Conservation (phyloP, 306 rosid genomes). For the Fragaria ananassa region DNA sequence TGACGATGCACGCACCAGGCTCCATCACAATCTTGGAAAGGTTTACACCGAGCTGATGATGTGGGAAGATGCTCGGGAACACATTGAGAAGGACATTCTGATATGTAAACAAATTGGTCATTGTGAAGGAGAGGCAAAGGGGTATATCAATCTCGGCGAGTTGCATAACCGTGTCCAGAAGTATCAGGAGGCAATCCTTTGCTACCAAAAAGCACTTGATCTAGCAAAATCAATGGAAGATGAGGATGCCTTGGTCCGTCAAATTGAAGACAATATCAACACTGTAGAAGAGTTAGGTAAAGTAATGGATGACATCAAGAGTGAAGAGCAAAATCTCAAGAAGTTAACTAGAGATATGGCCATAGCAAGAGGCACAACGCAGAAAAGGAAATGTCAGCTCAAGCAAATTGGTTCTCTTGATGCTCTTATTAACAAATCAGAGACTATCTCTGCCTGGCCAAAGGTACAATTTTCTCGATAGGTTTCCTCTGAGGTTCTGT, state of each 20-base stretch:
- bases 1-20: constrained; percentile 76
- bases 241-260: constrained; percentile 63
- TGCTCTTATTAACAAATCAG: constrained; percentile 60
- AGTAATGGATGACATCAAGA: constrained; percentile 57
- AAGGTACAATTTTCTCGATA: constrained; percentile 44
- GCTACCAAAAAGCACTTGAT: constrained; percentile 55
- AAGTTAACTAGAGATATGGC: constrained; percentile 59
- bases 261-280: constrained; percentile 59
- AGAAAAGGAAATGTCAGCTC: constrained; percentile 59
- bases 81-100: constrained; percentile 61
- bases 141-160: constrained; percentile 77
- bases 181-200: constrained; percentile 60
- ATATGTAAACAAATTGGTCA: constrained; percentile 76
- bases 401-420: constrained; percentile 53
- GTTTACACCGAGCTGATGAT: constrained; percentile 67
- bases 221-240: constrained; percentile 74
- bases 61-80: constrained; percentile 63
- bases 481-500: constrained; percentile 9
- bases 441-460: constrained; percentile 55
- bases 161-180: constrained; percentile 66
- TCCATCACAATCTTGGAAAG: constrained; percentile 86
- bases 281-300: constrained; percentile 43
- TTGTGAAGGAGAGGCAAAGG: constrained; percentile 89
- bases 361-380: constrained; percentile 54
- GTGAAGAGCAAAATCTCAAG: constrained; percentile 70